Conservation (phyloP, 331 rosid genomes). For the Malus hybrid region DNA sequence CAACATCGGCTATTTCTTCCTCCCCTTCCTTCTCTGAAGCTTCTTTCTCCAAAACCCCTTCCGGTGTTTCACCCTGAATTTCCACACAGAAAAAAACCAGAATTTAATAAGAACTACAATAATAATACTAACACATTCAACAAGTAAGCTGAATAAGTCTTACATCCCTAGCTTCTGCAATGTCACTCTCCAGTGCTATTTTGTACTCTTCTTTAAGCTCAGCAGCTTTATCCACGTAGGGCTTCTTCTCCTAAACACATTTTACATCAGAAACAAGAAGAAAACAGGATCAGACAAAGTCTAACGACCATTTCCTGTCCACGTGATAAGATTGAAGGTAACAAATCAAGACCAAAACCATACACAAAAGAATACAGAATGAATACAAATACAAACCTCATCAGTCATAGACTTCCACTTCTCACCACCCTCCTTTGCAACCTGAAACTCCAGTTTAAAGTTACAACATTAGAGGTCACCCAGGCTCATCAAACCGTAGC, state of each 20-base stretch:
- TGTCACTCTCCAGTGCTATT: slow-evolving; percentile 37
- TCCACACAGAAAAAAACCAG: background rate
- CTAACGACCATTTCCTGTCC: background rate
- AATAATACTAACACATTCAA: background rate
- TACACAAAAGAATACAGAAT: too few species aligned
- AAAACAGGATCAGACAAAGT: background rate
- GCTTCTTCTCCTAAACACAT: slow-evolving; percentile 62
- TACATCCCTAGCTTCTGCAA: slow-evolving; percentile 33
- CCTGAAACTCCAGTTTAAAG: slow-evolving; percentile 23
- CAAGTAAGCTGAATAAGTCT: background rate
- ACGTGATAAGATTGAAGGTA: background rate
- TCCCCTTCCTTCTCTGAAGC: slow-evolving; percentile 41
- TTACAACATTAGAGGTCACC: background rate
- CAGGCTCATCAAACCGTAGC: background rate
- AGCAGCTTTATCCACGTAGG: slow-evolving; percentile 55
- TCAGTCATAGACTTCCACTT: slow-evolving; percentile 74
- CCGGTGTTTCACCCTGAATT: slow-evolving; percentile 38
- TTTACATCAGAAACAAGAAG: background rate
- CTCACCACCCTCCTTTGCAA: slow-evolving; percentile 74
- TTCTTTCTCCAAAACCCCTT: slow-evolving; percentile 35
- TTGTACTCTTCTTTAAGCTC: slow-evolving; percentile 66
- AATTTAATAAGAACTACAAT: background rate
- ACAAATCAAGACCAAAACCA: background rate
- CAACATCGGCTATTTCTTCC: slow-evolving; percentile 2
- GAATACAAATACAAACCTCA: slow-evolving; percentile 35